phyloP scores from a whole-genome alignment of 2,329 filamentous ascomycete genomes.

The Penicillium polonicum region DNA sequence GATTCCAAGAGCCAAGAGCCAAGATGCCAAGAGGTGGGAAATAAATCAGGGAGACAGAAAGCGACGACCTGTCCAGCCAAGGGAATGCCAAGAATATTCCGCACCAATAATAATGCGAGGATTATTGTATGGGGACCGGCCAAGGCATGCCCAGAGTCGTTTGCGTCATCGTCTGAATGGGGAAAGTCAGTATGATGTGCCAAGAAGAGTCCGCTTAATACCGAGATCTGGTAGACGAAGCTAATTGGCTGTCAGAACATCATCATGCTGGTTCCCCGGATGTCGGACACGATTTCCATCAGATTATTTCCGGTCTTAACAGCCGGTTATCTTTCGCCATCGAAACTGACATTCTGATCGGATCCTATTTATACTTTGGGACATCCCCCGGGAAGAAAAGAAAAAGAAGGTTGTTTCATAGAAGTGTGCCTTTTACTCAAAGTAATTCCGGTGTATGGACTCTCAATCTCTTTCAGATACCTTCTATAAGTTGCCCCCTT shows the following conservation, averaged over 20 bases:
- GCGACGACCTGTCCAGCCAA: not conserved
- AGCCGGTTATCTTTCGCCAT: conserved; percentile 17
- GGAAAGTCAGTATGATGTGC: conserved; percentile 4
- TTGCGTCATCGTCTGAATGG: conserved; percentile 21
- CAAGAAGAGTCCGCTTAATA: conserved; percentile 17
- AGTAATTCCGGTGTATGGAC: conserved; percentile 31
- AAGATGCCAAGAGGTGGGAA: conserved; percentile 13
- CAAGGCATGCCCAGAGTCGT: conserved; percentile 24
- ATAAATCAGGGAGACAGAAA: not conserved
- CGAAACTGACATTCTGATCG: not conserved
- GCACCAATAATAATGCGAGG: conserved; percentile 10
- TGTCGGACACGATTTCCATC: not conserved
- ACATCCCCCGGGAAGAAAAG: conserved; percentile 6
- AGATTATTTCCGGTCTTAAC: conserved; percentile 5
- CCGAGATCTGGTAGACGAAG: conserved; percentile 6
- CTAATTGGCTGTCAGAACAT: conserved; percentile 13
- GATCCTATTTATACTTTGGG: conserved; percentile 19
- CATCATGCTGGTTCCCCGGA: conserved; percentile 15
- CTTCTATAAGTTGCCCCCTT: conserved; percentile 36
- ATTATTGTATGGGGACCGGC: conserved; percentile 9
- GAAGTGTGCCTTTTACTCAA: conserved; percentile 7
- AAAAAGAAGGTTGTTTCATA: not conserved
- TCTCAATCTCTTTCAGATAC: conserved; percentile 32
- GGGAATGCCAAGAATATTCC: conserved; percentile 5
- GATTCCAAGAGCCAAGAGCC: conserved; percentile 18